Base-by-base conservation (phyloP, 1,284 basidiomycete genomes). In the Austroboletus novae-zelandiae region DNA sequence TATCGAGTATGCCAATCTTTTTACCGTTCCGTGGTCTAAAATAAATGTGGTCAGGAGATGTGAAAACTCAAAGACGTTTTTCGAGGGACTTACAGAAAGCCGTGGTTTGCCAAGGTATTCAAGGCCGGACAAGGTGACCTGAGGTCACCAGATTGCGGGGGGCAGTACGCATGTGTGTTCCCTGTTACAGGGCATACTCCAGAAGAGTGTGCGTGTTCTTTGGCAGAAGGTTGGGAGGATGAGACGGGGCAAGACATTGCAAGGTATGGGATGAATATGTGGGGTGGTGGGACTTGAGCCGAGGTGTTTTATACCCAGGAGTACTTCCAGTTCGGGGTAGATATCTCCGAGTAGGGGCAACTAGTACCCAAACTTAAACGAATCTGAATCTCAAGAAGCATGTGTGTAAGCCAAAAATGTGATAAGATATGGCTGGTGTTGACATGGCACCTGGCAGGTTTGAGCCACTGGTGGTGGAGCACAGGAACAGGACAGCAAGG, bases 101-200 rank as follows among this genome's bases (percentile, higher is more conserved):
- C 71, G 36, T 76, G 74, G 52, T 79, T 77, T 2, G 74, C 76
- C 7, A 78, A 61, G 4, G 75, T 61, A 54, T 79, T 79, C 18
- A 78, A 58, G 0, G 74, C 81, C 5, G 81, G 77, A 47, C 76
- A 78, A 3, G 76, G 78, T 2, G 74, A 71, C 23, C 84, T 52
- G 17, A 57, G 44, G 44, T 70, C 68, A 14, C 58, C 60, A 3
- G 55, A 43, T 51, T 61, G 66, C 10, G 60, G 56, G 6, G 55
- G 58, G n/a, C 67, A 69, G 44, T 46, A 68, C 1, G 49, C 56
- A 45, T 69, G 65, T 0, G 53, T 50, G 37, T 55, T 56, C 11
- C 67, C 67, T 14, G 55, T 64, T 4, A 69, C 41, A 4, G 67
- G 65, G 35, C 65, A 66, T 17, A 47, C 45, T 7, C 56, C 59